Evolutionary conservation across 1,284 basidiomycete genomes (phyloP), one percentile per base, ranked within the genome.

Genomic region (Agaricales sp.): DNA sequence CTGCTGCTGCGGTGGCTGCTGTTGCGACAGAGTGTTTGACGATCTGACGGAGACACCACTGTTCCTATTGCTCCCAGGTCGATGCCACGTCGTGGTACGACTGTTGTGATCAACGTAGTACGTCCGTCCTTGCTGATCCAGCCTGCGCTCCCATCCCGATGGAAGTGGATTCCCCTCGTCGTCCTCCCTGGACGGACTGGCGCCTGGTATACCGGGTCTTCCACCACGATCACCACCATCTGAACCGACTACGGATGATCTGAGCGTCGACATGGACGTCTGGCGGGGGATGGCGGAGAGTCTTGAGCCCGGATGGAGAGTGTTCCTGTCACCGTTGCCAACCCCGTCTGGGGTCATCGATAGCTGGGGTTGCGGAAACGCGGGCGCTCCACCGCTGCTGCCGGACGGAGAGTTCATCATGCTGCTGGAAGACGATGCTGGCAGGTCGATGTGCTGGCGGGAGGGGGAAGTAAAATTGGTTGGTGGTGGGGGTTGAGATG

Each of bases 71-170:
- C 55, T 53, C 52, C 55, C 58, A n/a, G 79, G 87, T 53, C 87
- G 76, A 61, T 84, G 86, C 95, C 95, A 99, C 4, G 92, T 93
- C n/a, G 95, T 98, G 26, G 86, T 82, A 49, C 94, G 82, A 3
- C 87, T 87, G 65, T 88, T 93, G 67, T 99, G 94, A 61, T 95
- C 91, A 49, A 94, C 90, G 62, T 81, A 88, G 69, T 98, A 99
- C 16, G 87, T 81, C 46, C 96, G 75, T 2, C 87, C 88, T 48
- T 92, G 79, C 47, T 81, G 83, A 64, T 98, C 96, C 46, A 84
- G 79, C 43, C 96, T 82, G 50, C 94, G 82, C 66, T 99, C 96
- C 93, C 94, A 99, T 11, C 92, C 92, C 23, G 68, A 61, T 0
- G 95, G 95, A 23, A 99, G 70, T n/a, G 85, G 80, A 8, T 82